phyloP scores from a whole-genome alignment of 805 yeast species.

The Candida dajiaensis region DNA sequence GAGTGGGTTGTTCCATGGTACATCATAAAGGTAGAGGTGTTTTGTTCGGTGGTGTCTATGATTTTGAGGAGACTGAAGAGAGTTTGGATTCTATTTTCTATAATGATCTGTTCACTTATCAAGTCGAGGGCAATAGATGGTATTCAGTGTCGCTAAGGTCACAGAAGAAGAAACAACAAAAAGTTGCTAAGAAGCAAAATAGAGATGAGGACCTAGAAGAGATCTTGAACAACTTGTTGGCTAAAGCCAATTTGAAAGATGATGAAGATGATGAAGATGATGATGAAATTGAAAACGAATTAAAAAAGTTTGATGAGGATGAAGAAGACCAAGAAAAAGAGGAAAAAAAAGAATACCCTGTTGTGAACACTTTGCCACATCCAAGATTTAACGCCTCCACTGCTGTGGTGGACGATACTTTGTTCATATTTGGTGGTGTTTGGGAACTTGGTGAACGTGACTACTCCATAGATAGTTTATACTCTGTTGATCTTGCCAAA shows the following conservation, averaged over 20 bases:
- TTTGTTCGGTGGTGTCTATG: slow-evolving; percentile 93
- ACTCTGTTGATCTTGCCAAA: slow-evolving; percentile 78
- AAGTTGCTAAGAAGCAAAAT: slow-evolving; percentile 38
- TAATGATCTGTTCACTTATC: slow-evolving; percentile 76
- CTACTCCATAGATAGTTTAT: slow-evolving; percentile 76
- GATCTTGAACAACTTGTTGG: slow-evolving; percentile 65
- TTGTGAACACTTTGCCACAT: slow-evolving; percentile 69
- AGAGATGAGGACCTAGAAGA: slow-evolving; percentile 70
- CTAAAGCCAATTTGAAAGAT: slow-evolving; percentile 60
- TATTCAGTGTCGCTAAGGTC: slow-evolving; percentile 61
- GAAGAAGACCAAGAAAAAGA: slow-evolving; percentile 6
- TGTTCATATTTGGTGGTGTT: slow-evolving; percentile 85
- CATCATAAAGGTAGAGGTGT: slow-evolving; percentile 89
- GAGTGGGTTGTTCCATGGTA: slow-evolving; percentile 93
- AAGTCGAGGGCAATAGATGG: slow-evolving; percentile 87
- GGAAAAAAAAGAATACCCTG: slow-evolving; percentile 26
- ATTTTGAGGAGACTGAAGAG: slow-evolving; percentile 93
- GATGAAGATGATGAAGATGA: slow-evolving; percentile 34
- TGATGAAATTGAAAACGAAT: slow-evolving; percentile 44
- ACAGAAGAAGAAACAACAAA: slow-evolving; percentile 45
- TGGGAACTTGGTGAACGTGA: slow-evolving; percentile 89
- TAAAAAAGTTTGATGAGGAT: slow-evolving; percentile 35
- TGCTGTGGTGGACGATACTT: slow-evolving; percentile 76
- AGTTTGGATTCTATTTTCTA: slow-evolving; percentile 77
- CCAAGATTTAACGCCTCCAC: slow-evolving; percentile 82